Conservation (phyloP, 2,329 filamentous ascomycete species). For the Penicillium sp. region DNA sequence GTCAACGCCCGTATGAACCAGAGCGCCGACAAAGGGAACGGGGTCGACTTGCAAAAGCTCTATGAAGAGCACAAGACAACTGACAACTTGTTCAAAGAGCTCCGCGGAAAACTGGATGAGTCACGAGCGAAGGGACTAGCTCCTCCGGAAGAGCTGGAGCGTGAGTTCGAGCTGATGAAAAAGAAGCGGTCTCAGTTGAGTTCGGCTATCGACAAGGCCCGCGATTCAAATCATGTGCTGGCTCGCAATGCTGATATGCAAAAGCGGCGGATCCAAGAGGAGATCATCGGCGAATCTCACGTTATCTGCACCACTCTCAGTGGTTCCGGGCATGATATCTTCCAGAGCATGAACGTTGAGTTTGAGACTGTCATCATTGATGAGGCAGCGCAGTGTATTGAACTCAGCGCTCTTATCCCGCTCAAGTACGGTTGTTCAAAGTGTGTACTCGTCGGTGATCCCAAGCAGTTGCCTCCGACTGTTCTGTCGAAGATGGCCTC, state of each 20-base stretch:
- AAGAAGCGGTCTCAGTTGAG: slow-evolving; percentile 72
- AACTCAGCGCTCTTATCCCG: slow-evolving; percentile 91
- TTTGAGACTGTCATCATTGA: slow-evolving; percentile 99
- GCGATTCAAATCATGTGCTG: slow-evolving; percentile 77
- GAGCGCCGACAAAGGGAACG: slow-evolving; percentile 43
- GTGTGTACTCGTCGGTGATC: slow-evolving; percentile 95
- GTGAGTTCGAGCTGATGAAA: slow-evolving; percentile 74
- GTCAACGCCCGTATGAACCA: slow-evolving; percentile 67
- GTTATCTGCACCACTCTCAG: slow-evolving; percentile 93
- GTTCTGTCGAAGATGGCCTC: slow-evolving; percentile 92
- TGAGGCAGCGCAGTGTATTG: slow-evolving; percentile 96
- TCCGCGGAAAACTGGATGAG: slow-evolving; percentile 69
- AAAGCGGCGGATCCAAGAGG: slow-evolving; percentile 78
- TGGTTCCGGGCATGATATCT: slow-evolving; percentile 95
- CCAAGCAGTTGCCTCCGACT: slow-evolving; percentile 92
- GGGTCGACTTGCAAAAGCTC: slow-evolving; percentile 58
- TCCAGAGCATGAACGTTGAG: slow-evolving; percentile 87
- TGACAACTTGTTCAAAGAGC: slow-evolving; percentile 63
- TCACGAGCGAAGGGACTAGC: slow-evolving; percentile 53
- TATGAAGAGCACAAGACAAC: slow-evolving; percentile 64
- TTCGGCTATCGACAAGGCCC: slow-evolving; percentile 77
- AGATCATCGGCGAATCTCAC: slow-evolving; percentile 84
- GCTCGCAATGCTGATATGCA: slow-evolving; percentile 82
- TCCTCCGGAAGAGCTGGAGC: slow-evolving; percentile 55
- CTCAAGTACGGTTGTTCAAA: slow-evolving; percentile 96